A percentile compares a stretch with the other conserved stretches of the same genome.
These are phyloP conservation scores for Dryadomyces sulphureus DNA, from an alignment of 2,329 filamentous ascomycete species.

Conservation along the genomic window DNA sequence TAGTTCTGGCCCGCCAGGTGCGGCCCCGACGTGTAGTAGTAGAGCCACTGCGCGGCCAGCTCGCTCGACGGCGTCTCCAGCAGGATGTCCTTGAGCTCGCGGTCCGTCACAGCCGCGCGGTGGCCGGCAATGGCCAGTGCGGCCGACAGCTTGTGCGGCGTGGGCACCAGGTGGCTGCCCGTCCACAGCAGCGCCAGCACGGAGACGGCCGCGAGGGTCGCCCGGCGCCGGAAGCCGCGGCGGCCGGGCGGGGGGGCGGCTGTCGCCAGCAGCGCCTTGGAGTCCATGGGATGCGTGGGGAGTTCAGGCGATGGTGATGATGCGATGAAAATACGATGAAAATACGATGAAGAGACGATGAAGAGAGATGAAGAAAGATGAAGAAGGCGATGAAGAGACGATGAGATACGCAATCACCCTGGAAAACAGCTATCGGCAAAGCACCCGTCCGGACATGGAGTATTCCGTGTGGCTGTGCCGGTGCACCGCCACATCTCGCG, in stretches of 20 bases:
- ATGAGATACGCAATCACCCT: background rate
- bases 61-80: slow-evolving; percentile 42
- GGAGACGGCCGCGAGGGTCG: background rate
- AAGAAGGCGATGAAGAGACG: background rate
- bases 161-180: background rate
- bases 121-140: slow-evolving; percentile 1
- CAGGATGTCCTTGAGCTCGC: slow-evolving; percentile 40
- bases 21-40: slow-evolving; percentile 62
- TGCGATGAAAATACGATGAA: no score
- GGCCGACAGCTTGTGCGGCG: background rate
- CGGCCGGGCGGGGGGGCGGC: no score
- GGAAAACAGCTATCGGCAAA: no score
- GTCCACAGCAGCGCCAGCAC: background rate
- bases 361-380: background rate
- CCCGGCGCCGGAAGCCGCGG: background rate
- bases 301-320: no score
- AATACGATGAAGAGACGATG: background rate
- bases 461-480: background rate
- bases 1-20: slow-evolving; percentile 67
- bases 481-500: background rate
- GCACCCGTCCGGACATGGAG: no score
- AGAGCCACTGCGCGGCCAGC: slow-evolving; percentile 54
- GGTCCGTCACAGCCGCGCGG: slow-evolving; percentile 21
- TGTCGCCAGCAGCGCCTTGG: no score
- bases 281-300: no score